Conservation (phyloP, 495 filamentous ascomycete genomes). For the Penicillium alfredii region DNA sequence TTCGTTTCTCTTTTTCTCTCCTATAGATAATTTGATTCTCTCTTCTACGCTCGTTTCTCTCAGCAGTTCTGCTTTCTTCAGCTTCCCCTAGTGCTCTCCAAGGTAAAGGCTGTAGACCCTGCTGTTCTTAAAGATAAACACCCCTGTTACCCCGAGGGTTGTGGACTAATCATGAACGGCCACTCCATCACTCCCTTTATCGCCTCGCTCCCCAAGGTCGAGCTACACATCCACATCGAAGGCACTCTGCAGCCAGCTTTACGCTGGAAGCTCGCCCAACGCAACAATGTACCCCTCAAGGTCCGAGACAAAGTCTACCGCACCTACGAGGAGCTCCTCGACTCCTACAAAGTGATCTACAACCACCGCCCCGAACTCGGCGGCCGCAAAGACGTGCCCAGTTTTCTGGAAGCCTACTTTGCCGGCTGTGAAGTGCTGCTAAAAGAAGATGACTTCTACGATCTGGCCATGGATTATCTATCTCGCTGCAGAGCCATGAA, state of each 20-base stretch:
- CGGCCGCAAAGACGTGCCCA: conserved; percentile 28
- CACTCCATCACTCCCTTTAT: conserved; percentile 28
- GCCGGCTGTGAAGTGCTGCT: conserved; percentile 34
- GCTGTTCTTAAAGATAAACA: not conserved
- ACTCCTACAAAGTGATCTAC: conserved; percentile 28
- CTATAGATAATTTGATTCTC: too few relatives aligned
- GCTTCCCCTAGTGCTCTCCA: not conserved
- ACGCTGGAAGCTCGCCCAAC: conserved; percentile 31
- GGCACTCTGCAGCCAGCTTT: conserved; percentile 36
- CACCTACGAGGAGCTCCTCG: conserved; percentile 26
- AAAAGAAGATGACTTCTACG: conserved; percentile 36
- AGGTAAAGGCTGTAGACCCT: not conserved
- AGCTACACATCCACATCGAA: conserved; percentile 43
- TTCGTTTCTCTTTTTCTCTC: too few relatives aligned
- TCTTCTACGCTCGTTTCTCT: too few relatives aligned
- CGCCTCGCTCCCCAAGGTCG: conserved; percentile 33
- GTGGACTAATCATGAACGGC: conserved; percentile 21
- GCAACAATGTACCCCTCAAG: conserved; percentile 33
- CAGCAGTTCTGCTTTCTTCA: too few relatives aligned
- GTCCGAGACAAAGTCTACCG: too few relatives aligned
- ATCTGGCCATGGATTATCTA: conserved; percentile 37
- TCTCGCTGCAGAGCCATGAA: conserved; percentile 27
- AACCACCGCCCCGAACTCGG: conserved; percentile 31
- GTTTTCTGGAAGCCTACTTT: conserved; percentile 39
- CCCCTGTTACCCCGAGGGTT: not conserved